Base-by-base conservation (phyloP, 2,329 filamentous ascomycete genomes). In the Colletotrichum destructivum region DNA sequence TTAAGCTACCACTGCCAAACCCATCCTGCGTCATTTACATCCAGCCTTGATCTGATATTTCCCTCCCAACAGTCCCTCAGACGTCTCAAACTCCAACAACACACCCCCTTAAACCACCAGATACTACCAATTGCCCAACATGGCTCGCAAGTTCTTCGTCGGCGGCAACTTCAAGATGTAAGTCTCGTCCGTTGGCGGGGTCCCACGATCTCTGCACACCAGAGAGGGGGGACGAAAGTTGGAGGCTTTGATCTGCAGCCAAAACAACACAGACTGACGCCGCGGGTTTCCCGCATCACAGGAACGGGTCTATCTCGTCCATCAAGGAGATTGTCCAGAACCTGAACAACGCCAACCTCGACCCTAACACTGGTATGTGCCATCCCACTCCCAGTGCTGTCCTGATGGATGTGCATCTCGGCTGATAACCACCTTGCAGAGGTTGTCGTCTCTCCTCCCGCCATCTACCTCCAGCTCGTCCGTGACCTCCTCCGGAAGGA, bases 81-180 rank as follows among this genome's bases (percentile, higher is more conserved):
- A 54, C 49, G 60, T 21, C 54, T 49, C 18, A 49, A 59, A 35
- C 60, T 67, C 60, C 47, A 56, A 47, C 26, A 56, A 65, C 26
- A 65, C 38, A 40, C 42, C 63, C 54, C 49, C 57, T 60, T 18
- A 42, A 49, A 67, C 47, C 57, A 60, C 35, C 54, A 54, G n/a
- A 73, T 62, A 71, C 40, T 31, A 81, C 75, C 78, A 74, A 79
- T 78, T 78, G 79, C 79, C 86, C 89, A 94, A 81, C 80, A 98
- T 97, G 95, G 89, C 92, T 90, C 95, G 95, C 88, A 93, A 95
- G 88, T 98, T 97, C 89, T 97, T 98, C 84, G 94, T 98, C 84
- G 95, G 95, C 85, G 95, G 95, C 82, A 99, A 99, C 92, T 98
- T 98, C 89, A 98, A 99, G 90, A 98, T 98, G 95, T 97, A 87